Base-by-base conservation (phyloP, 163 green algal species). In the Scenedesmus sp. region DNA sequence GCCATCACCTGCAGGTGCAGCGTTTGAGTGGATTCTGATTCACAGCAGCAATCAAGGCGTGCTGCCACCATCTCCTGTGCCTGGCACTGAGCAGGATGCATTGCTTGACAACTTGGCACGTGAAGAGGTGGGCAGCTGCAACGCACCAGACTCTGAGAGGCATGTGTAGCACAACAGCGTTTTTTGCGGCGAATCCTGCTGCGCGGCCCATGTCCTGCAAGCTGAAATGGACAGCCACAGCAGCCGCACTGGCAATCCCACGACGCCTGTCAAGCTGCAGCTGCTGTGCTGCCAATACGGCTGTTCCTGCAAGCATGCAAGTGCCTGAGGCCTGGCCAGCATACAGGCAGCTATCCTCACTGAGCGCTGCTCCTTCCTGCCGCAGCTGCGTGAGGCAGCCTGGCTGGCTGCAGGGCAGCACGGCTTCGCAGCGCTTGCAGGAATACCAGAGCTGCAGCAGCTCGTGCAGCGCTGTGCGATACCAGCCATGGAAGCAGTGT, bases 401-500 rank as follows among this genome's bases (percentile, higher is more conserved):
- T 89, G 85, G 85, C 85, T 89, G 46, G 59, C n/a, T 79, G 59
- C 60, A 81, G 59, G 62, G 10, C 59, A 56, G 16, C 85, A 89
- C 5, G 85, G 85, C 60, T 89, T 89, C 59, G 85, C 59, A 52
- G 85, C 64, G 16, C 85, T 89, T 55, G 26, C 62, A 82, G 85
- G 60, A 34, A 10, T 89, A 3, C 85, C 85, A 18, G 85, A 89
- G 70, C 62, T 89, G 26, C 64, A 82, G 34, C 64, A 56, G 85
- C 46, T 89, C 3, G 3, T 89, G 81, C 67, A 79, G 67, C 54
- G 56, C 82, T 67, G 57, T 18, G 54, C 26, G 23, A 13, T 52
- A 13, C 3, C 23, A 3, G 13, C 67, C 4, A 23, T 5, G 2
- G 67, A 79, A 2, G 67, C 1, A 76, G 66, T n/a, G 74, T 1